phyloP scores from a whole-genome alignment of 495 filamentous ascomycete genomes.

The Xylaria bambusicola region DNA sequence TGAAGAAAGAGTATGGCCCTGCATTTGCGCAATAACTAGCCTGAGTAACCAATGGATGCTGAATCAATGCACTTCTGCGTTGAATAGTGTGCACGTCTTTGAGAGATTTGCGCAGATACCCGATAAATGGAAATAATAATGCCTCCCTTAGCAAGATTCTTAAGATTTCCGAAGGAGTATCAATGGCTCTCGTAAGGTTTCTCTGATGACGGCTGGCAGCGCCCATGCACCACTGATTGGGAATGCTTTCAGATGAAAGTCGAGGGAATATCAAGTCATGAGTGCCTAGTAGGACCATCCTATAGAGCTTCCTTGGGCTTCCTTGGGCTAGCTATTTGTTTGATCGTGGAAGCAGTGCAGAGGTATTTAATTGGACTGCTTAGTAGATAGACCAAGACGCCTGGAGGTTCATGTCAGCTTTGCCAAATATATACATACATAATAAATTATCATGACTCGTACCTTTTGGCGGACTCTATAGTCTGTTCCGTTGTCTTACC shows the following conservation, averaged over 20 bases:
- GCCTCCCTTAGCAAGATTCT: too few species aligned
- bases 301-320: not conserved
- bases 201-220: too few species aligned
- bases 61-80: not conserved
- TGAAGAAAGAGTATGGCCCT: slow-evolving; percentile 70
- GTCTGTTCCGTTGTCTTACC: slow-evolving; percentile 57
- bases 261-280: not conserved
- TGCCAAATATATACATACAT: not conserved
- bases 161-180: too few species aligned
- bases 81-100: too few species aligned
- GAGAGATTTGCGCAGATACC: too few species aligned
- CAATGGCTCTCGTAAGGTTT: too few species aligned
- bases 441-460: slow-evolving; percentile 8
- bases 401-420: slow-evolving; percentile 2
- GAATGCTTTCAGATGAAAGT: not conserved
- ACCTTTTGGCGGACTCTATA: slow-evolving; percentile 51
- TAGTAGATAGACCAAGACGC: slow-evolving; percentile 12
- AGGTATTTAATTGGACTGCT: not conserved
- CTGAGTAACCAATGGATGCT: not conserved
- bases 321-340: not conserved
- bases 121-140: too few species aligned
- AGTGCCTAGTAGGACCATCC: not conserved
- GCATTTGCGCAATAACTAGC: slow-evolving; percentile 36
- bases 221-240: not conserved
- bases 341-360: not conserved